Base-by-base conservation (phyloP, 768 basidiomycete genomes). In the Lepiota subincarnata region DNA sequence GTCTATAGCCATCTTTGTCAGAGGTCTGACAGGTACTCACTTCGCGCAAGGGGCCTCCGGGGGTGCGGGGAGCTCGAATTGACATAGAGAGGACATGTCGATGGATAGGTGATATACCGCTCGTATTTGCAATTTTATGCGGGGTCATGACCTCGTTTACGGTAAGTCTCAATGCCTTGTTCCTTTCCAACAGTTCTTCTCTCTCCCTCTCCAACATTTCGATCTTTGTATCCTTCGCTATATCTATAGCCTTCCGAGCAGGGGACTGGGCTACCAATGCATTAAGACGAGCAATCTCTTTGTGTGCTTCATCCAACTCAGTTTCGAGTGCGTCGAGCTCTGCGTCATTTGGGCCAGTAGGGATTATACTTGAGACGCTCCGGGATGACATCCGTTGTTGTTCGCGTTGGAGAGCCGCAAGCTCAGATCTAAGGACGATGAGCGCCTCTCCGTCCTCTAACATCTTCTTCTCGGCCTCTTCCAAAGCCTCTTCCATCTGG, bases 401-500 rank as follows among this genome's bases (percentile, higher is more conserved):
- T 45, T 84, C 85, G 37, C 85, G 80, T 60, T 89, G 84, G 38
- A 86, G 64, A 5, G 76, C 68, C 4, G 71, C 58, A 16, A 89
- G 46, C 56, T 75, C 83, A 48, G 71, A 68, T 54, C 75, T 76
- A 50, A 89, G 68, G 1, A 78, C 68, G 2, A 74, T 69, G 28
- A 86, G 59, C 39, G 69, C 74, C 14, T 79, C 78, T 48, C 81
- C 82, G 58, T 89, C 87, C 0, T 75, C 71, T 24, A 69, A 64
- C 78, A 88, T 87, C 69, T 84, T 85, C 62, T 75, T 74, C 66
- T 92, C 87, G 0, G 84, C 82, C 5, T 82, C 87, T 47, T 87
- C 82, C 48, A 93, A 68, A 0, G 89, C 91, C 1, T 85, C 80
- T 58, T 92, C 86, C 76, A 90, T 74, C 64, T 91, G 87, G 40